A percentile compares a stretch with the other conserved stretches of the same genome.
Conservation (phyloP, 148 eudicot species). For the Agrostemma githago region DNA sequence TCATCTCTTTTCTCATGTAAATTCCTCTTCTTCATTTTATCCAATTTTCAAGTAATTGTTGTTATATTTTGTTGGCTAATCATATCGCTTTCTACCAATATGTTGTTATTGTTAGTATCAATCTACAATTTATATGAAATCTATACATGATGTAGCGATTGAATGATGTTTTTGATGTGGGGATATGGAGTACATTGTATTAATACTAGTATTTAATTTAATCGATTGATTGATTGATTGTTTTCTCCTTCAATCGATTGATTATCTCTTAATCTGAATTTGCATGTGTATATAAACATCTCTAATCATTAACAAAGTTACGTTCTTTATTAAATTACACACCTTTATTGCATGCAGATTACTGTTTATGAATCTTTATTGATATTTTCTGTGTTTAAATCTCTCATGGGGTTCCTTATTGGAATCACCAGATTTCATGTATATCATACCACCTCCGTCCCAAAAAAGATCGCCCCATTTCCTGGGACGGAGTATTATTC, state of each 20-base stretch:
- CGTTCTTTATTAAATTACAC: background rate
- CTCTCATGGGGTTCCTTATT: background rate
- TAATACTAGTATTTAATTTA: background rate
- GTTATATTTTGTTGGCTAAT: background rate
- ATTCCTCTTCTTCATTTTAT: background rate
- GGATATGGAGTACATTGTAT: background rate
- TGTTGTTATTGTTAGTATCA: too few relatives aligned
- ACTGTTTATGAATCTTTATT: background rate
- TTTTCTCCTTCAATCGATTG: background rate
- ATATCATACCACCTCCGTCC: background rate
- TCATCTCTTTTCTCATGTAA: background rate
- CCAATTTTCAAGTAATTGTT: background rate
- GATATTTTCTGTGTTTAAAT: background rate
- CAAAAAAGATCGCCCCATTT: too few relatives aligned
- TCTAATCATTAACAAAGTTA: background rate
- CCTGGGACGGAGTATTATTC: too few relatives aligned
- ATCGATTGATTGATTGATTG: background rate
- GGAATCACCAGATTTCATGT: constrained; percentile 6
- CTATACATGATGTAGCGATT: background rate
- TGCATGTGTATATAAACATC: constrained; percentile 5
- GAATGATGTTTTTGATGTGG: constrained; percentile 4
- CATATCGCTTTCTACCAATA: background rate
- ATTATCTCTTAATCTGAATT: background rate
- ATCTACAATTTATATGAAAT: too few relatives aligned
- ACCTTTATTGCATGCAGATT: too few relatives aligned